These are phyloP conservation scores for Yamadazyma songkhlaensis DNA, from an alignment of 1,139 yeast species.

Conservation along the genomic window DNA sequence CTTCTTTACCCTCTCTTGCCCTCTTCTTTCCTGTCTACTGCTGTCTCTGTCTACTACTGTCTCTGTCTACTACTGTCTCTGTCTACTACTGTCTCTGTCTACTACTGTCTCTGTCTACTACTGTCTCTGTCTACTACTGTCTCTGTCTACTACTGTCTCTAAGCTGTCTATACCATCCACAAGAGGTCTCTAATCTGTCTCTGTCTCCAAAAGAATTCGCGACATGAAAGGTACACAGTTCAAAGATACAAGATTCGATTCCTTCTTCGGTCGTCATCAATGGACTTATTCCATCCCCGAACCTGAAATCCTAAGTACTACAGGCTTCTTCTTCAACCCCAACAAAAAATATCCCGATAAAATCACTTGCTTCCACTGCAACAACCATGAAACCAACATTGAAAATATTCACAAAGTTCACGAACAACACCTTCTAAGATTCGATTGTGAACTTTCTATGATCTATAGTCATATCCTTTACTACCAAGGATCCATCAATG, in stretches of 20 bases:
- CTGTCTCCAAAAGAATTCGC: too few relatives aligned
- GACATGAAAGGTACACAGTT: slow-evolving; percentile 15
- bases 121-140: too few relatives aligned
- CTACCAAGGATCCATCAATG: background rate
- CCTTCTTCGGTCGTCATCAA: slow-evolving; percentile 16
- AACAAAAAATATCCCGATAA: slow-evolving; percentile 42
- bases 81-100: too few relatives aligned
- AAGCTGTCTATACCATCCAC: too few relatives aligned
- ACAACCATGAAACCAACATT: slow-evolving; percentile 39
- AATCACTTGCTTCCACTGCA: slow-evolving; percentile 62
- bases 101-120: too few relatives aligned
- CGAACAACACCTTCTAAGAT: slow-evolving; percentile 43
- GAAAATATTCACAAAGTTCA: slow-evolving; percentile 30
- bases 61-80: too few relatives aligned
- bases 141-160: too few relatives aligned
- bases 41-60: too few relatives aligned
- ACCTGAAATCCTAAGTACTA: slow-evolving; percentile 37
- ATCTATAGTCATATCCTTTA: slow-evolving; percentile 16
- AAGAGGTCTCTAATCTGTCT: too few relatives aligned
- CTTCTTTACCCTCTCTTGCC: background rate
- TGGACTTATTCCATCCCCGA: slow-evolving; percentile 18
- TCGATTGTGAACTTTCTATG: slow-evolving; percentile 45
- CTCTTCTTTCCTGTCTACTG: background rate
- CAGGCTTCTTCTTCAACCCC: slow-evolving; percentile 74
- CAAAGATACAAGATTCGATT: slow-evolving; percentile 14